phyloP scores from a whole-genome alignment of 306 rosid genomes.

The Quercus gilva region DNA sequence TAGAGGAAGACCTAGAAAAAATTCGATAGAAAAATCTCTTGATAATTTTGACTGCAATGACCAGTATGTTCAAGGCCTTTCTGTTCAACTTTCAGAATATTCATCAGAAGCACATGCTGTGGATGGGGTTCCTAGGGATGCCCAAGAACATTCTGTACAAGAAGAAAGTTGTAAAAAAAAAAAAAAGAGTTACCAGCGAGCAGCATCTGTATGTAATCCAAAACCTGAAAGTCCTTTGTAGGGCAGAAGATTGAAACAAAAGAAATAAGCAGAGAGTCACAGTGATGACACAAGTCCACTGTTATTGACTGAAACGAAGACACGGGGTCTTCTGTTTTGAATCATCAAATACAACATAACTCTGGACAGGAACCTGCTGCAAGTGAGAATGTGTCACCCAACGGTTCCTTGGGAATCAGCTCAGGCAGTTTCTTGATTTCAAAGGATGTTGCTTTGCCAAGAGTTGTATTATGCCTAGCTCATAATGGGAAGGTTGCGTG shows the following conservation, averaged over 20 bases:
- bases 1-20: conserved; percentile 38
- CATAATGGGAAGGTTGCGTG: no score
- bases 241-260: conserved; percentile 33
- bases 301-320: conserved; percentile 28
- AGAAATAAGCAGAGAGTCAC: conserved; percentile 17
- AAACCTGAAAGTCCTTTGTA: conserved; percentile 12
- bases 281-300: conserved; percentile 28
- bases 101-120: conserved; percentile 39
- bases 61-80: conserved; percentile 35
- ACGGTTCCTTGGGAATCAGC: conserved; percentile 2
- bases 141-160: conserved; percentile 28
- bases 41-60: conserved; percentile 25
- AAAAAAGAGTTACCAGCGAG: conserved; percentile 18
- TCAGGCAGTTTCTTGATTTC: conserved; percentile 18
- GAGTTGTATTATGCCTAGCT: no score
- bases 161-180: conserved; percentile 29
- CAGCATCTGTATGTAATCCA: conserved; percentile 32
- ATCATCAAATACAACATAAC: conserved; percentile 18
- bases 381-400: not conserved
- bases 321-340: conserved; percentile 22
- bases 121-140: conserved; percentile 30
- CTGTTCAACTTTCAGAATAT: conserved; percentile 38
- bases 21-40: conserved; percentile 16
- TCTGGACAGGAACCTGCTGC: conserved; percentile 31
- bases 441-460: conserved; percentile 18